These are phyloP conservation scores for Miscanthus sacchariflorus DNA, from an alignment of 202 grass and related monocot species.

Conservation along the genomic window DNA sequence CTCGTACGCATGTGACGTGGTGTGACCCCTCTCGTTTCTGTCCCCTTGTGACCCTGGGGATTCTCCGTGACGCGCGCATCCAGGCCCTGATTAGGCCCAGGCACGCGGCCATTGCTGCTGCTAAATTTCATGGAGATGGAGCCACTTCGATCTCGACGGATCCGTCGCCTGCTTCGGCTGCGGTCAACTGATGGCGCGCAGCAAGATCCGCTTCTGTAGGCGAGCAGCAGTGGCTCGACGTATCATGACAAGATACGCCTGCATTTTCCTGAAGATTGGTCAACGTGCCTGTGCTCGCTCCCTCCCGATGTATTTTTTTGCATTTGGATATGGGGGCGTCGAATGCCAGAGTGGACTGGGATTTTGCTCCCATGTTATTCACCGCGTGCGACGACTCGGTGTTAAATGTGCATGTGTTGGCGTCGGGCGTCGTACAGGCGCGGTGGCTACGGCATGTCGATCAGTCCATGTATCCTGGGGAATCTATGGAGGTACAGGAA, in stretches of 20 bases:
- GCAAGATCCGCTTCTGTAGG: constrained; percentile 49
- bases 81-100: not conserved
- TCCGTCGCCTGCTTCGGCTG: not conserved
- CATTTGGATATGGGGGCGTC: not conserved
- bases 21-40: not conserved
- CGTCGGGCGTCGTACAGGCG: not conserved
- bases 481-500: not conserved
- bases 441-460: not conserved
- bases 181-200: constrained; percentile 5
- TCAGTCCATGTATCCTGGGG: not conserved
- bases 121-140: not conserved
- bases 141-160: constrained; percentile 9
- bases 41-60: constrained; percentile 25
- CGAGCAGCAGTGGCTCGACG: not conserved
- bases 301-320: not conserved
- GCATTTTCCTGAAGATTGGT: constrained; percentile 12
- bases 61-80: constrained; percentile 12
- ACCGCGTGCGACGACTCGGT: not conserved
- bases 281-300: not conserved
- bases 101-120: not conserved
- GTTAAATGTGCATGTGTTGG: not conserved
- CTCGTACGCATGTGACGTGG: constrained; percentile 43
- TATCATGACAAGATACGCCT: constrained; percentile 1
- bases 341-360: constrained; percentile 6
- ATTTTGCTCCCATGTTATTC: not conserved